Percentiles rank a stretch among this genome's conserved stretches.
Conservation (phyloP, 306 rosid genomes). For the Begonia masoniana region DNA sequence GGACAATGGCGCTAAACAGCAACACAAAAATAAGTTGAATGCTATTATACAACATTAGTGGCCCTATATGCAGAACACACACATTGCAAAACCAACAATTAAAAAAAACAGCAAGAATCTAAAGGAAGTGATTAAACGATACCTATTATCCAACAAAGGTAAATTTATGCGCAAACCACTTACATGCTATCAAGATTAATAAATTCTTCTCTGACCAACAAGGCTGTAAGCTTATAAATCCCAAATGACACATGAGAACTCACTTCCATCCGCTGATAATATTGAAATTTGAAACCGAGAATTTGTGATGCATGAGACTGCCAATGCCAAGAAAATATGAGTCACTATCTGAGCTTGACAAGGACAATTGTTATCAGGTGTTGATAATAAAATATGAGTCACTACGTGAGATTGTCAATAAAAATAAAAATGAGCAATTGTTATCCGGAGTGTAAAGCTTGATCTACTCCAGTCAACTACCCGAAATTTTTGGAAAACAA, state of each 20-base stretch:
- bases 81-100: no score
- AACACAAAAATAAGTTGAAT: no score
- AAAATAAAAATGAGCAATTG: slow-evolving; percentile 1
- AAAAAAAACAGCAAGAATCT: neutral
- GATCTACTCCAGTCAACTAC: neutral
- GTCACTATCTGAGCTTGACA: slow-evolving; percentile 3
- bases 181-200: slow-evolving; percentile 94
- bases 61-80: no score
- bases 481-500: neutral
- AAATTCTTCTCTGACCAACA: slow-evolving; percentile 84
- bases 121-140: neutral
- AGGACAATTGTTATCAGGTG: no score
- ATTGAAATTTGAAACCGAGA: slow-evolving; percentile 93
- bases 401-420: no score
- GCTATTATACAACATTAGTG: no score
- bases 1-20: no score
- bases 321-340: slow-evolving; percentile 21
- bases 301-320: slow-evolving; percentile 99
- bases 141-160: neutral
- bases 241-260: slow-evolving; percentile 72
- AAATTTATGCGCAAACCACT: slow-evolving; percentile 14
- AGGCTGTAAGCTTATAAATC: slow-evolving; percentile 80
- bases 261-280: slow-evolving; percentile 95
- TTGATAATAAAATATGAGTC: no score
- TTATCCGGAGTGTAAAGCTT: neutral